Base-by-base conservation (phyloP, 2,329 filamentous ascomycete genomes). In the Leptographium wingfieldii region DNA sequence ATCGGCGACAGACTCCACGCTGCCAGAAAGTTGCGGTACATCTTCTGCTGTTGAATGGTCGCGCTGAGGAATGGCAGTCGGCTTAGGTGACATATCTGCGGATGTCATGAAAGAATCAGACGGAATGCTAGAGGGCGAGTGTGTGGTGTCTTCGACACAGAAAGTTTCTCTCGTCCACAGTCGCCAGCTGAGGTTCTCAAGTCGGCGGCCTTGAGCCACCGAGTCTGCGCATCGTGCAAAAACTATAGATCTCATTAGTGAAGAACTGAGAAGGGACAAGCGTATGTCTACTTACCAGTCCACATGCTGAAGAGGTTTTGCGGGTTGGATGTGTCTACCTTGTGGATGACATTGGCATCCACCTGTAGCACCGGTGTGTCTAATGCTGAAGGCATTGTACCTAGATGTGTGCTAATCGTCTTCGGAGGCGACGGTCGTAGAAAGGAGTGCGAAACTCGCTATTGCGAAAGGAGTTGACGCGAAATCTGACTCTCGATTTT, bases 221-320 rank as follows among this genome's bases (percentile, higher is more conserved):
- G 92, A 94, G 69, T 94, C 90, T 70, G 91, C 90, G 73, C 92
- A 96, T 75, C 91, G 90, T 57, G 91, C 92, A 71, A 97, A 96
- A 62, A 97, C 91, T 94, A 70, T 25, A 2, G 14, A 12, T 19
- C 1, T 16, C 1, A 53, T 63, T 51, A 63, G 63, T 19, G 43
- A 5, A 27, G 31, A 22, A 5, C 11, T 7, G 11, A 14, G 3
- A 57, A 3, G 40, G 19, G 3, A 48, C 12, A 29, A 16, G 11
- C 3, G 53, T 5, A 9, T 38, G 16, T 25, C 3, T 27, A 80
- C 88, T 82, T 76, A 95, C 91, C 90, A 72, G 90, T 92, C 91
- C 92, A 96, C 83, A 97, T 95, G 77, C 89, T 92, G 76, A 94
- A 95, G 57, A 97, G 83, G 70, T 92, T 95, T 75, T 95, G 90